These are phyloP conservation scores for Erysimum cheiranthoides DNA, from an alignment of 345 rosid genomes.

Conservation along the genomic window DNA sequence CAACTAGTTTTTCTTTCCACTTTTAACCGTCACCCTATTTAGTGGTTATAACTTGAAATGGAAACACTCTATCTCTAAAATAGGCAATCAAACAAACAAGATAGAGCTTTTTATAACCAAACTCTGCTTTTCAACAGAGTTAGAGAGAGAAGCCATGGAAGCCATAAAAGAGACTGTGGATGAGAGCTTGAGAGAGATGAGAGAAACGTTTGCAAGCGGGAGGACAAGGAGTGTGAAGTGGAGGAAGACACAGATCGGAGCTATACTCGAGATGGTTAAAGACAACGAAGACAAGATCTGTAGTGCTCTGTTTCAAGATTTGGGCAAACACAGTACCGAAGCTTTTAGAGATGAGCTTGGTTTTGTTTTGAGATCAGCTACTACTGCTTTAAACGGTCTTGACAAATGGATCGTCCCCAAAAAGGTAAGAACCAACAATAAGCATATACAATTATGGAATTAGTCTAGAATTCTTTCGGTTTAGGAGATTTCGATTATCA, in stretches of 20 bases:
- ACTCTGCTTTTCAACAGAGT: conserved; percentile 3
- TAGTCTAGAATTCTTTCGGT: neutral
- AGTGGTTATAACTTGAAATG: conserved; percentile 19
- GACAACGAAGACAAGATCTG: conserved; percentile 63
- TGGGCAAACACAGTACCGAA: conserved; percentile 84
- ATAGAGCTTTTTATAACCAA: neutral
- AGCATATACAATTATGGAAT: neutral
- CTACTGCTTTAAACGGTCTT: conserved; percentile 52
- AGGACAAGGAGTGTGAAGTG: conserved; percentile 64
- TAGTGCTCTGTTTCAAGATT: conserved; percentile 65
- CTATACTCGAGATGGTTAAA: conserved; percentile 57
- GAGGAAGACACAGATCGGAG: conserved; percentile 78
- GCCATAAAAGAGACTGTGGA: conserved; percentile 49
- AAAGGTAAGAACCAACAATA: conserved; percentile 51
- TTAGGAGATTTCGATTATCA: neutral
- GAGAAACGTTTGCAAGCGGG: conserved; percentile 63
- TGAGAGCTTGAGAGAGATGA: conserved; percentile 53
- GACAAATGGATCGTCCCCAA: conserved; percentile 80
- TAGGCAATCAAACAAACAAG: conserved; percentile 20
- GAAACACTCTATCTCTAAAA: conserved; percentile 20
- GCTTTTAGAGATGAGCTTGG: conserved; percentile 85
- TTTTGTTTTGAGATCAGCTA: conserved; percentile 63
- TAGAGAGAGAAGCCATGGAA: conserved; percentile 39
- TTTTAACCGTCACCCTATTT: conserved; percentile 35
- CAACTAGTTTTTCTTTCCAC: conserved; percentile 20